Evolutionary conservation across 305 asterid genomes (phyloP).

Genomic region (Fraxinus xanthoxyloides): DNA sequence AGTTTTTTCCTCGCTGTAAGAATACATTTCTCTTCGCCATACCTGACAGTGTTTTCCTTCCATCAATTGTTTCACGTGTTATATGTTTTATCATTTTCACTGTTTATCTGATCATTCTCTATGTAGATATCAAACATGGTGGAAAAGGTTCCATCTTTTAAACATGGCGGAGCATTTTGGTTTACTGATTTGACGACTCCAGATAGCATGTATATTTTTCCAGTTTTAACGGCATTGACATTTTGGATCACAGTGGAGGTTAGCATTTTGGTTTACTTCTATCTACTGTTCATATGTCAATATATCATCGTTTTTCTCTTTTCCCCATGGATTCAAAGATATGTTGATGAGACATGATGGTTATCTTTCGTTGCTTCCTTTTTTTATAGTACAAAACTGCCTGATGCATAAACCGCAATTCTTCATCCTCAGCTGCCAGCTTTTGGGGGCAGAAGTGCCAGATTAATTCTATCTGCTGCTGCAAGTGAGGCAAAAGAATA

Average conservation of each 20-base stretch:
- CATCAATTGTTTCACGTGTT: not conserved
- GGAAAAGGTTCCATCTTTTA: constrained; percentile 85
- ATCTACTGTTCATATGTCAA: constrained; percentile 6
- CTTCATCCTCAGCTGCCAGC: not conserved
- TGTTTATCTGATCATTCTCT: constrained; percentile 1
- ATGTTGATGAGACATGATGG: not conserved
- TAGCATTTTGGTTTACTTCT: constrained; percentile 27
- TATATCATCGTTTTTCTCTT: constrained; percentile 4
- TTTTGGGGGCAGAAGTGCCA: not conserved
- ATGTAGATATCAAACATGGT: constrained; percentile 75
- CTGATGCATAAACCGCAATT: not conserved
- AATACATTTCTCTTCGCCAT: constrained; percentile 17
- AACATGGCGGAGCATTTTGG: constrained; percentile 85
- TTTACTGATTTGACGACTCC: constrained; percentile 89
- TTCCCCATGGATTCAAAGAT: not conserved
- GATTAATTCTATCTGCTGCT: not conserved
- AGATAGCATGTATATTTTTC: constrained; percentile 69
- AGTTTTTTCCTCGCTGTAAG: constrained; percentile 96
- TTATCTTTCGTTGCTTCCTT: constrained; percentile 1
- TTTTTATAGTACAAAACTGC: not conserved
- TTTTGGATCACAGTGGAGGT: constrained; percentile 98
- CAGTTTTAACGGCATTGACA: constrained; percentile 79
- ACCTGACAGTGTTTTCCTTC: not conserved
- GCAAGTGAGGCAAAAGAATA: not conserved
- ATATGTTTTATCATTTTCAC: constrained; percentile 10